Evolutionary conservation across 2,329 filamentous ascomycete genomes (phyloP), one percentile per base, ranked within the genome.

Genomic region (Ilyonectria mors-panacis): DNA sequence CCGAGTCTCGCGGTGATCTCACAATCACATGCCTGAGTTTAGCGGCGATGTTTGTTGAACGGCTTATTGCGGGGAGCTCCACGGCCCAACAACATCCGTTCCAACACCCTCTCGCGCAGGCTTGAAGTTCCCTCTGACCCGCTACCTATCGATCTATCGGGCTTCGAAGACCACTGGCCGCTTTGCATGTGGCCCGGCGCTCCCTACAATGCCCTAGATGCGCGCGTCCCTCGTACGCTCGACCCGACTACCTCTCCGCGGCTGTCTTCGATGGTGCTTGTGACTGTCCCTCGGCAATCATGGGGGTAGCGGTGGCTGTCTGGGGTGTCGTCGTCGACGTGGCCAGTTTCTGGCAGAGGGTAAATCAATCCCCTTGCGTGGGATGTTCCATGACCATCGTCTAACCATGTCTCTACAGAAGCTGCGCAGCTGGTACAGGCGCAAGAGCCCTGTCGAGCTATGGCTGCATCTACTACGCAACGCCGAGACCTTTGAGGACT

Each of bases 401-500:
- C 69, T 72, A 56, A 66, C 65, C 54, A 73, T 71, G 66, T 65
- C 63, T 62, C 60, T 78, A 59, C 79, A 95, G 93, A 92, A 89
- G 84, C 81, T 94, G 57, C 82, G 88, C 68, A 83, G 83, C 61
- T 94, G 92, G 90, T 91, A 91, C 84, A 87, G 82, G 63, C 86
- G 87, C 69, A 92, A 88, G 78, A 91, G 87, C 56, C 87, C 88
- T 2, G 85, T 88, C 55, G 89, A 92, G 70, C 82, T 90, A 61
- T 91, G 93, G 82, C 85, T 92, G 48, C 86, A 92, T 67, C 83
- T 86, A 26, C 84, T 97, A 54, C 86, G 85, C 59, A 87, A 89
- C 65, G 92, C 94, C 19, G 85, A 89, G 70, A 86, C 87, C 28
- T 97, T 92, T 77, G 93, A 96, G 76, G 92, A 96, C 78, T 98